Base-by-base conservation (phyloP, 2,329 filamentous ascomycete genomes). In the Colletotrichum brevisporum region DNA sequence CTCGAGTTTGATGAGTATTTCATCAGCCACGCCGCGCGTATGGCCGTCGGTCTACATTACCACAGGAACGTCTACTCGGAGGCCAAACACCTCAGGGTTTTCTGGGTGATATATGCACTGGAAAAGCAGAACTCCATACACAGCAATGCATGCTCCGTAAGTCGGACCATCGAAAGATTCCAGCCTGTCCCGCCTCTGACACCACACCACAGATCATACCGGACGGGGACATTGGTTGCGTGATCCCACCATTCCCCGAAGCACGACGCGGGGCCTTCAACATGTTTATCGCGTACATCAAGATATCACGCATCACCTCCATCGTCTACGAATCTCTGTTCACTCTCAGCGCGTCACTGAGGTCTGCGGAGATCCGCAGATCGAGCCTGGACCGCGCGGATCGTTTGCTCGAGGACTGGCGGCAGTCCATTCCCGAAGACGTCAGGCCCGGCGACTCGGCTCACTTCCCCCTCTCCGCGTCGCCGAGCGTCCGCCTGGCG, bases 51-150 rank as follows among this genome's bases (percentile, higher is more conserved):
- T 24, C 72, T 78, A 0, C 68, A 73, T 0, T 70, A 70, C 24
- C 68, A 67, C 21, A 74, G 70, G 15, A 51, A 66, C 1, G 60
- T 56, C n/a, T 16, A 66, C 13, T 54, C 63, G 5, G 77, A 76
- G 18, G 74, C 80, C 16, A 75, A 69, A 2, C 61, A 81, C 18
- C 71, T 78, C 4, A 63, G 75, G 52, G 76, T 76, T 0, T 83
- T 83, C 61, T 83, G 81, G 80, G 78, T 80, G 1, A 74, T 82
- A 21, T 83, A 82, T 61, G 72, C 72, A 16, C 53, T 83, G 16
- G 81, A 83, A 55, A 82, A 82, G 58, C 74, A 73, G 12, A 59
- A 70, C 1, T 76, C 71, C 41, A 80, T 82, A 53, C 73, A 74
- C 39, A 71, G 65, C 6, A 71, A 75, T 5, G 73, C 69, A 18